Base-by-base conservation (phyloP, 345 rosid genomes). In the Rhodamnia rubescens region DNA sequence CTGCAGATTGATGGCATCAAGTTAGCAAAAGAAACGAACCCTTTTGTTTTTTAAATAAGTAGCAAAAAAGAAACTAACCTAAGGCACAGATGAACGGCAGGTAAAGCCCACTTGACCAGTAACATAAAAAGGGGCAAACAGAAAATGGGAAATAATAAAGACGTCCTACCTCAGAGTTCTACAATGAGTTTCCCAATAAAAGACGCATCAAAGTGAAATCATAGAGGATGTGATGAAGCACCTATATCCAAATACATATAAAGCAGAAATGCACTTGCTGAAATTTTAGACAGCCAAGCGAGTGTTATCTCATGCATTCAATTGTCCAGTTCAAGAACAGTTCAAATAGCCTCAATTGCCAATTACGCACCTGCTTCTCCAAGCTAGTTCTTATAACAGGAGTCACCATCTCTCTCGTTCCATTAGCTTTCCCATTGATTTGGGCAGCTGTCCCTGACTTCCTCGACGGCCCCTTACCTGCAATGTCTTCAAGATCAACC, bases 401-500 rank as follows among this genome's bases (percentile, higher is more conserved):
- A 44, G 99, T 97, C 85, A 95, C 98, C 99, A 97, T 97, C 52
- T 93, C 96, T 83, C 88, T 96, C 86, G 92, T 89, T 54, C 95
- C 94, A 88, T 94, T 87, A 47, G 87, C 78, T 83, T 90, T 91
- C 81, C 95, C 96, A 90, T 92, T 93, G 86, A 85, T 90, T 89
- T 91, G 93, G 85, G 85, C 59, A 52, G 85, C 92, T 21, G 85
- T 82, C 10, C 84, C 88, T 4, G 89, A 42, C 82, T 87, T 93
- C 92, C 92, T 93, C 0, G 95, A 92, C 24, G 98, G 98, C 85
- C 91, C 95, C 93, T 93, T 97, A 27, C 99, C 99, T 8, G 98
- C 99, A 86, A 97, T 96, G 89, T 97, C 99, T 89, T 97, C 99
- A 5, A 95, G 92, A 89, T 97, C 99, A 87, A 95, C 92, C 85